Percentiles rank a stretch among this genome's conserved stretches.
phyloP scores from a whole-genome alignment of 495 filamentous ascomycete genomes.

The Lasiosphaeris hirsuta region DNA sequence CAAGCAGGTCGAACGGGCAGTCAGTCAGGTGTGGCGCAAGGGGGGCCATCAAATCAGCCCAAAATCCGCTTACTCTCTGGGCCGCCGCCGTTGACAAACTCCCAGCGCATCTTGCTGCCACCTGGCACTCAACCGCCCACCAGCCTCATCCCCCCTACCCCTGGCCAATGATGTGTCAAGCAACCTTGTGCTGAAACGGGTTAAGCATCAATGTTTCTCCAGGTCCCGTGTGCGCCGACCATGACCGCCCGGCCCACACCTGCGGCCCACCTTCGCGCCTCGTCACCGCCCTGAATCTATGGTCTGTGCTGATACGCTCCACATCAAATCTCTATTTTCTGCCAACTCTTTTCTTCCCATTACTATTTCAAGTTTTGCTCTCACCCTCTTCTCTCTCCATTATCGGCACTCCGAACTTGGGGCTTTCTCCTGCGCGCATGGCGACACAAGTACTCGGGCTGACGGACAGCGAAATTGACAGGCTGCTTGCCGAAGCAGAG shows the following conservation, averaged over 20 bases:
- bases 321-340: slow-evolving; percentile 18
- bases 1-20: not conserved
- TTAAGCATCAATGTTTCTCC: slow-evolving; percentile 26
- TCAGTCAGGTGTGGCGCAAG: slow-evolving; percentile 24
- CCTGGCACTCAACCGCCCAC: slow-evolving; percentile 21
- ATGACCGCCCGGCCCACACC: not conserved
- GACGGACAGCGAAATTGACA: slow-evolving; percentile 30
- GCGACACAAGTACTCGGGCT: slow-evolving; percentile 17
- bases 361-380: not conserved
- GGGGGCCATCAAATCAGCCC: slow-evolving; percentile 2
- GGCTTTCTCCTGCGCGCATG: slow-evolving; percentile 15
- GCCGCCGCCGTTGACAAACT: slow-evolving; percentile 13
- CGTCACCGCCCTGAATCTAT: slow-evolving; percentile 1
- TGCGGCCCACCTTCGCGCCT: not conserved
- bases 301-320: slow-evolving; percentile 6
- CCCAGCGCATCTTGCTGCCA: slow-evolving; percentile 13
- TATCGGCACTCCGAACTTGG: not conserved
- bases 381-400: not conserved
- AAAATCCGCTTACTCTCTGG: slow-evolving; percentile 14
- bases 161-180: slow-evolving; percentile 22
- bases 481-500: slow-evolving; percentile 31
- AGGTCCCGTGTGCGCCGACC: slow-evolving; percentile 12
- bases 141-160: slow-evolving; percentile 29
- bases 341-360: slow-evolving; percentile 1
- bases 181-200: not conserved